Conservation (phyloP, 2,329 filamentous ascomycete species). For the Phoma herbarum region DNA sequence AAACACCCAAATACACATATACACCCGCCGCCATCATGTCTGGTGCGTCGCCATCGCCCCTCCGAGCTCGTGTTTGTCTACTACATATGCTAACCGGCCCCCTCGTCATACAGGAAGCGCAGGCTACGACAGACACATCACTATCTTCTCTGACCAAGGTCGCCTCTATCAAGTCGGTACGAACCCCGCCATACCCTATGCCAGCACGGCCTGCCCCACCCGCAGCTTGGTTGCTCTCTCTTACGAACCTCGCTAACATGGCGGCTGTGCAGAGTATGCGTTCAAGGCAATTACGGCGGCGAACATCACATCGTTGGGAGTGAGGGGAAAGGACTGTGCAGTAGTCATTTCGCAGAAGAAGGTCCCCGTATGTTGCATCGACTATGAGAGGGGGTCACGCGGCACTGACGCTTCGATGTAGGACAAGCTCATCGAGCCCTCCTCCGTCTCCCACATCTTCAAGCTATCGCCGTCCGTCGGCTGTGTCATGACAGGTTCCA, state of each 20-base stretch:
- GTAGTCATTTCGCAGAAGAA: conserved; percentile 99
- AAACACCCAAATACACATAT: conserved; percentile 37
- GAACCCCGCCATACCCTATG: conserved; percentile 47
- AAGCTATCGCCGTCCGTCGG: conserved; percentile 94
- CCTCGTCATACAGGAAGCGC: conserved; percentile 46
- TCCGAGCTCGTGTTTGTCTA: conserved; percentile 24
- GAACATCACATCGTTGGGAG: conserved; percentile 97
- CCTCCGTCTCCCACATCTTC: conserved; percentile 97
- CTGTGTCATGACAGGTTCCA: conserved; percentile 98
- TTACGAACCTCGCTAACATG: conserved; percentile 28
- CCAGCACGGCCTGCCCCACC: background rate
- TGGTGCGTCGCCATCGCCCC: conserved; percentile 44
- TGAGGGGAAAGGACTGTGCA: conserved; percentile 95
- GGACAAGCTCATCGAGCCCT: conserved; percentile 99
- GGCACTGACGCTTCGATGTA: conserved; percentile 51
- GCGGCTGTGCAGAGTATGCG: conserved; percentile 81
- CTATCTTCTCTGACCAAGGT: conserved; percentile 99
- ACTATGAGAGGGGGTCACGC: conserved; percentile 1
- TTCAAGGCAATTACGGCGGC: conserved; percentile 99
- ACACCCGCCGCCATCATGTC: conserved; percentile 51
- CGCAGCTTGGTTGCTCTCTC: conserved; percentile 5
- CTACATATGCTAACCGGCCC: conserved; percentile 42
- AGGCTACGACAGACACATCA: conserved; percentile 98
- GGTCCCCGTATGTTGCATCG: conserved; percentile 78
- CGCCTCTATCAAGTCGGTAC: conserved; percentile 99